A percentile compares a stretch with the other conserved stretches of the same genome.
These are phyloP conservation scores for Leucosporidium scottii DNA, from an alignment of 768 basidiomycete genomes.

Conservation along the genomic window DNA sequence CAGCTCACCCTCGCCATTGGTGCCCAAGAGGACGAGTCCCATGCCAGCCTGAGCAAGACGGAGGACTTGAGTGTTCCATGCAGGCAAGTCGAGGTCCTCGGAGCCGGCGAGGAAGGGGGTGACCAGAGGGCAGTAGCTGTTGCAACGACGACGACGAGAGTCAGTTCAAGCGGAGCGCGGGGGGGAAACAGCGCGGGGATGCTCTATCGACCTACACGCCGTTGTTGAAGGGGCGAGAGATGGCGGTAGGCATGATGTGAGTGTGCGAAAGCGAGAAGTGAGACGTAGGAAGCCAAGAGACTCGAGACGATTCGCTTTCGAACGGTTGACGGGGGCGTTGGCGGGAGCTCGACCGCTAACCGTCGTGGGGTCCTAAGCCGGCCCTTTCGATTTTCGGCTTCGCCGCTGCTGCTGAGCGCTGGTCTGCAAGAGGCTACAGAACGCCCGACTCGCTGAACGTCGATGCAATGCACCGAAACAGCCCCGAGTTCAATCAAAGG, in stretches of 20 bases:
- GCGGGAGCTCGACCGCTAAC: no score
- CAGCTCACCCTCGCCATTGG: conserved; percentile 3
- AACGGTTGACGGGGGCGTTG: no score
- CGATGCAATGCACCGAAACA: no score
- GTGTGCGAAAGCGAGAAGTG: no score
- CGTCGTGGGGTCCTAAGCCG: no score
- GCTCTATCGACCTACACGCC: neutral
- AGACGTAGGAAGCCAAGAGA: no score
- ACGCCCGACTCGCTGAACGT: no score
- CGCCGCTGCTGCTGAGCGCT: no score
- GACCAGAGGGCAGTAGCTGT: conserved; percentile 64
- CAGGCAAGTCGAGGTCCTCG: conserved; percentile 61
- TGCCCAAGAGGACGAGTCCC: conserved; percentile 34
- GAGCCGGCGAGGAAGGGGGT: conserved; percentile 56
- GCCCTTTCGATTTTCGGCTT: no score
- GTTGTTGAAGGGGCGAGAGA: neutral
- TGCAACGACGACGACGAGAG: neutral
- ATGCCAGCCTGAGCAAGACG: conserved; percentile 59
- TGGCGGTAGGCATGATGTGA: neutral
- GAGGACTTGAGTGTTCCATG: conserved; percentile 63
- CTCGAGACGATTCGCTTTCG: no score
- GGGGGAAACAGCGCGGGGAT: neutral
- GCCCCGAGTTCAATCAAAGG: no score
- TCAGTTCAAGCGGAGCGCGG: neutral
- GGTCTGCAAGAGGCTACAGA: no score